Conservation (phyloP, 768 basidiomycete genomes). For the Boletales sp. region DNA sequence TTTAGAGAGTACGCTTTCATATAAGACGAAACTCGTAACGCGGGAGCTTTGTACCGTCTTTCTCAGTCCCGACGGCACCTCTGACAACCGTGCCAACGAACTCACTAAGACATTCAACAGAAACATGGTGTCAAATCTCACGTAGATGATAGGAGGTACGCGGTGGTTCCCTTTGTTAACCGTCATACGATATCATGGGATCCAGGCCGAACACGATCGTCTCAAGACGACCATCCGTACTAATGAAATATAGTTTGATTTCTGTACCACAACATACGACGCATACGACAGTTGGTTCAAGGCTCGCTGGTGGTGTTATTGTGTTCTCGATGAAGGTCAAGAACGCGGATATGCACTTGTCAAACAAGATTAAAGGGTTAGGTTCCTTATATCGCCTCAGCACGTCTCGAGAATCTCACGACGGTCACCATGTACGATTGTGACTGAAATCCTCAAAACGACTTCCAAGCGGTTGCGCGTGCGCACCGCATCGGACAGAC, state of each 20-base stretch:
- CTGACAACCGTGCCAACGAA: too few species aligned
- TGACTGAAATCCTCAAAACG: conserved; percentile 72
- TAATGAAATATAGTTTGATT: conserved; percentile 35
- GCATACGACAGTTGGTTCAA: conserved; percentile 60
- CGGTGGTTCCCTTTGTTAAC: conserved; percentile 53
- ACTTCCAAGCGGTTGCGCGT: conserved; percentile 81
- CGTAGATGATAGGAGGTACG: conserved; percentile 39
- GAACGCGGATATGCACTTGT: conserved; percentile 55
- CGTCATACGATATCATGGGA: conserved; percentile 61
- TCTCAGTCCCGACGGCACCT: too few species aligned
- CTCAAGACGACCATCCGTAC: conserved; percentile 43
- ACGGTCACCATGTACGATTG: conserved; percentile 79
- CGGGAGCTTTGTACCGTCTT: too few species aligned
- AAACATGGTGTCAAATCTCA: too few species aligned
- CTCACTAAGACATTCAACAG: too few species aligned
- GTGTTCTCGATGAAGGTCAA: conserved; percentile 67
- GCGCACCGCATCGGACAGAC: conserved; percentile 82
- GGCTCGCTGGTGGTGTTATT: conserved; percentile 51
- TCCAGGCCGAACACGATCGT: conserved; percentile 49
- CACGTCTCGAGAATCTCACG: conserved; percentile 29
- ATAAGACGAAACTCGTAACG: too few species aligned
- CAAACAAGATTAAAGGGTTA: conserved; percentile 52
- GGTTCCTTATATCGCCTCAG: conserved; percentile 56
- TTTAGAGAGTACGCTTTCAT: too few species aligned
- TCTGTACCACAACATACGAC: conserved; percentile 72